Evolutionary conservation across 2,329 filamentous ascomycete species (phyloP).

Genomic region (Verticillium nonalfalfae): DNA sequence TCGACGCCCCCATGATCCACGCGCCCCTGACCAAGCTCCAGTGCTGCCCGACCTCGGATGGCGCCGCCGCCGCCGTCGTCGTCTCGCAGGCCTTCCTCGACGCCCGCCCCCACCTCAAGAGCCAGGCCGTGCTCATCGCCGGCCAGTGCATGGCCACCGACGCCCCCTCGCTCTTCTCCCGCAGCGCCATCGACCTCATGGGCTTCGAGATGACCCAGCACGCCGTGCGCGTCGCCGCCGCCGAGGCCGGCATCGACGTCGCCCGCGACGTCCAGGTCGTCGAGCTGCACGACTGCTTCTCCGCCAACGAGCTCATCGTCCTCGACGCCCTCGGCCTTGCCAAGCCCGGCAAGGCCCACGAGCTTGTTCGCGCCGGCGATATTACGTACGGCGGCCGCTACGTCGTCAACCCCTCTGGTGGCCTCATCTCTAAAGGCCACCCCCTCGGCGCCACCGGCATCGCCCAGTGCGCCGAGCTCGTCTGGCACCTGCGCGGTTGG

Average conservation of each 20-base stretch:
- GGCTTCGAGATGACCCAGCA: slow-evolving; percentile 78
- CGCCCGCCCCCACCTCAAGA: slow-evolving; percentile 71
- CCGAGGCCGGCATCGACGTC: slow-evolving; percentile 64
- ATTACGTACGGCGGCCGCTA: slow-evolving; percentile 85
- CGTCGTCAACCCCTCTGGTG: slow-evolving; percentile 89
- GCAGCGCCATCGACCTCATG: slow-evolving; percentile 78
- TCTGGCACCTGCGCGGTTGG: slow-evolving; percentile 95
- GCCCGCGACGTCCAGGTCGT: slow-evolving; percentile 63
- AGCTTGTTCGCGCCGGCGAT: slow-evolving; percentile 78
- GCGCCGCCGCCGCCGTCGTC: slow-evolving; percentile 79
- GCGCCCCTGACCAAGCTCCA: slow-evolving; percentile 93
- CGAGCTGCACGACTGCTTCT: slow-evolving; percentile 96
- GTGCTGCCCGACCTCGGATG: slow-evolving; percentile 95
- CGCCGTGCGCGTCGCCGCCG: slow-evolving; percentile 64
- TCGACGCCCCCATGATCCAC: slow-evolving; percentile 71
- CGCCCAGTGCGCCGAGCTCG: slow-evolving; percentile 89
- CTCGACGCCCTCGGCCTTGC: slow-evolving; percentile 81
- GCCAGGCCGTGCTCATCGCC: slow-evolving; percentile 81
- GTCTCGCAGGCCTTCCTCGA: slow-evolving; percentile 87
- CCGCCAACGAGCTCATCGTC: slow-evolving; percentile 85
- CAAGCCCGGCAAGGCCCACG: slow-evolving; percentile 78
- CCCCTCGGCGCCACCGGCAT: slow-evolving; percentile 91
- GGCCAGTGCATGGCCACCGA: slow-evolving; percentile 88
- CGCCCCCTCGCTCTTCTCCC: slow-evolving; percentile 69
- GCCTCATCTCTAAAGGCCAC: slow-evolving; percentile 93